Conservation (phyloP, 2,329 filamentous ascomycete genomes). For the Aspergillus spinulosporus region DNA sequence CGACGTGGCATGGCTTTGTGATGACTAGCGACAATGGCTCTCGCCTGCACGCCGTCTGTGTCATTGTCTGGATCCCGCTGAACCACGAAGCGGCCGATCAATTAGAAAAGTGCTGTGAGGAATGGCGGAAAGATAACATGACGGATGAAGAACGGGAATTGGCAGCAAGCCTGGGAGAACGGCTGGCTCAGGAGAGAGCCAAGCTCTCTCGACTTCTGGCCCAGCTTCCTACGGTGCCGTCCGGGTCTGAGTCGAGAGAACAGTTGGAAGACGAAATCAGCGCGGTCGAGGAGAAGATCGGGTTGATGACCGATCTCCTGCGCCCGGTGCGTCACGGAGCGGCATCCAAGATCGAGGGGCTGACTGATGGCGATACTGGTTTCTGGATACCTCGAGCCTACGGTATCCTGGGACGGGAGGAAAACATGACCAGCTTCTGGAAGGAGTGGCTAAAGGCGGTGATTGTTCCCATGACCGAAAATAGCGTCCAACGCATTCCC, state of each 20-base stretch:
- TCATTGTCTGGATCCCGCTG: conserved; percentile 90
- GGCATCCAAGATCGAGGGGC: conserved; percentile 92
- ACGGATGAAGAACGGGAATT: conserved; percentile 95
- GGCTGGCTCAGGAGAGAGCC: conserved; percentile 82
- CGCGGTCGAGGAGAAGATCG: conserved; percentile 93
- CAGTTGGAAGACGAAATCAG: conserved; percentile 91
- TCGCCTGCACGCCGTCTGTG: conserved; percentile 85
- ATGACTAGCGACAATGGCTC: conserved; percentile 95
- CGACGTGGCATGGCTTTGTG: conserved; percentile 98
- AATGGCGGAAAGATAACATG: conserved; percentile 91
- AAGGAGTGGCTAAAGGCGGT: conserved; percentile 97
- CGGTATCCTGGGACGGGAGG: conserved; percentile 84
- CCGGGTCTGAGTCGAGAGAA: conserved; percentile 79
- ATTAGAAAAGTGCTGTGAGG: conserved; percentile 71
- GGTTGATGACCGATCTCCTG: conserved; percentile 92
- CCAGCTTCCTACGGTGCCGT: conserved; percentile 74
- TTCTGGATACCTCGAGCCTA: conserved; percentile 95
- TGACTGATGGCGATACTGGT: conserved; percentile 92
- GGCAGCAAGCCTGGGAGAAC: conserved; percentile 84
- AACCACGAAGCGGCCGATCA: conserved; percentile 79
- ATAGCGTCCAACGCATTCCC: conserved; percentile 76
- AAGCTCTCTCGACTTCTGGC: conserved; percentile 86
- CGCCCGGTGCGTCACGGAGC: conserved; percentile 90
- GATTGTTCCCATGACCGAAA: conserved; percentile 93
- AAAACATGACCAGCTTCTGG: conserved; percentile 85